Evolutionary conservation across 768 basidiomycete species (phyloP), one percentile per base, ranked within the genome.

Genomic region (Termitomyces sp.): DNA sequence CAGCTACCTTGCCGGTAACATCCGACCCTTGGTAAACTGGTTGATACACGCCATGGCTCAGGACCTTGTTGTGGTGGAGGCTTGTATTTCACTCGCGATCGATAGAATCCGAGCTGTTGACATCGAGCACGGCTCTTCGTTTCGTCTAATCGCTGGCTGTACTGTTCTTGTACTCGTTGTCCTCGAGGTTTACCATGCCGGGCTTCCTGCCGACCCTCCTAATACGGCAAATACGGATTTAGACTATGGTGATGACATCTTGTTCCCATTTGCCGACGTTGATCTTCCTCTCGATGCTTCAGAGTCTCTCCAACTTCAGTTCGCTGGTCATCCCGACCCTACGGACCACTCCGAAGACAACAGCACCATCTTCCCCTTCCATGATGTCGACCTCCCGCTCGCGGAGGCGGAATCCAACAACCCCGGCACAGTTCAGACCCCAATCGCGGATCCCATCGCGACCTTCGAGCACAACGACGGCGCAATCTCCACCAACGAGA

Each of bases 241-340:
- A 13, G n/a, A 51, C 42, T 39, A 28, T 22, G 28, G 36, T 24
- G 38, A 58, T 18, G 48, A 32, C 6, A 16, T 50, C n/a, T 15
- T 33, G 36, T 50, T 58, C 24, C 57, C 57, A 18, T 58, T 58
- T 40, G 57, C 42, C 3, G 48, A 46, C 8, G 48, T 50, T 15
- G 57, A 58, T 8, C 24, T 58, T 20, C 57, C 57, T 7, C 48
- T 58, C 24, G 48, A 48, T 24, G 48, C 50, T 16, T 16, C 12
- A 0, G 6, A 32, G 11, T 42, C 12, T 13, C 40, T 32, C n/a
- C 40, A n/a, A 55, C 8, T 16, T n/a, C 22, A 5, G 36, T n/a
- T n/a, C 38, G 15, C 18, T 28, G 24, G 18, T 12, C 24, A 18
- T 11, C 8, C 4, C 32, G 54, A 32, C 18, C 18, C 24, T 11